Percentiles rank a stretch among this genome's conserved stretches.
Conservation (phyloP, 495 filamentous ascomycete genomes). For the Hyaloscypha finlandica region DNA sequence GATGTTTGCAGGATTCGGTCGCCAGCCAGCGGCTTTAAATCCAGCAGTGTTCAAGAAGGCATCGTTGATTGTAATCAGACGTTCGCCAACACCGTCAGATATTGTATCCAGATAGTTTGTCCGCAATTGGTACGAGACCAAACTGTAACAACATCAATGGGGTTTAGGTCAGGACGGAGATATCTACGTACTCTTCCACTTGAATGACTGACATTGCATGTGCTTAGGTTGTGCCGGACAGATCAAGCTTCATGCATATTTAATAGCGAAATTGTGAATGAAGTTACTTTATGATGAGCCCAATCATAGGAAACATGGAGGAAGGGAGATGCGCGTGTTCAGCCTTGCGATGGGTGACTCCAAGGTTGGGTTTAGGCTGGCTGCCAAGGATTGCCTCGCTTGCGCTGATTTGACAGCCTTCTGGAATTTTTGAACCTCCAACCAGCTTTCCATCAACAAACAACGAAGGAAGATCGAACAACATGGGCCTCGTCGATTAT, state of each 20-base stretch:
- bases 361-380: background rate
- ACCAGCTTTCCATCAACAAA: background rate
- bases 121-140: conserved; percentile 91
- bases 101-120: conserved; percentile 87
- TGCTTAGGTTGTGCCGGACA: conserved; percentile 8
- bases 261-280: background rate
- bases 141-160: conserved; percentile 49
- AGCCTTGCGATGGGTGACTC: conserved; percentile 25
- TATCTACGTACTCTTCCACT: conserved; percentile 82
- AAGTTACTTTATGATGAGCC: background rate
- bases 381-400: background rate
- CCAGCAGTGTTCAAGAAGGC: conserved; percentile 89
- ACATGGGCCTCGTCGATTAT: conserved; percentile 78
- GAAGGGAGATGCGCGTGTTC: background rate
- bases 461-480: conserved; percentile 12
- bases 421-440: conserved; percentile 3
- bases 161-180: background rate
- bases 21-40: conserved; percentile 95
- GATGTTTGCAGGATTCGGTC: conserved; percentile 69
- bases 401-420: conserved; percentile 9
- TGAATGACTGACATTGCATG: conserved; percentile 84
- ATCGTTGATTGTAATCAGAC: conserved; percentile 90
- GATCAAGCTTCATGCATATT: conserved; percentile 3
- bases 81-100: conserved; percentile 94
- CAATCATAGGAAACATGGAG: background rate